Conservation (phyloP, 2,329 filamentous ascomycete genomes). For the Penicillium sp. region DNA sequence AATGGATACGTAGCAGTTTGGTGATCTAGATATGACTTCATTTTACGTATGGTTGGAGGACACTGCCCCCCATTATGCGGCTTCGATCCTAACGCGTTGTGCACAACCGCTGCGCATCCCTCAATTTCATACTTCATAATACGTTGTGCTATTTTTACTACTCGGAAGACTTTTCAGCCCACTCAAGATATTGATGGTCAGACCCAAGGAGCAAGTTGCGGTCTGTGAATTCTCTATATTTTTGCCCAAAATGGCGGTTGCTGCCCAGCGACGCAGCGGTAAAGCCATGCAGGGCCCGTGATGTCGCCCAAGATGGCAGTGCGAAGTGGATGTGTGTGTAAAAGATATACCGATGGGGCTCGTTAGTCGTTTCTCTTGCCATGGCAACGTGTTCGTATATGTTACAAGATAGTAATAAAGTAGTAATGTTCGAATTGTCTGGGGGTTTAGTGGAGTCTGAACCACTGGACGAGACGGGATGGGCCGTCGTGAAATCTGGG, state of each 20-base stretch:
- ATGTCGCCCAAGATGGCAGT: slow-evolving; percentile 29
- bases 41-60: neutral
- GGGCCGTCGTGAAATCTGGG: slow-evolving; percentile 17
- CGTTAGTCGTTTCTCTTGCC: slow-evolving; percentile 14
- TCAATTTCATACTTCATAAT: neutral
- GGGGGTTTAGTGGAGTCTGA: slow-evolving; percentile 24
- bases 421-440: slow-evolving; percentile 7
- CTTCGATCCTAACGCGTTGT: slow-evolving; percentile 6
- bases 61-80: slow-evolving; percentile 3
- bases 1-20: neutral
- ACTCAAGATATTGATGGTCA: neutral
- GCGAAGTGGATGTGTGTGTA: slow-evolving; percentile 19
- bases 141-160: slow-evolving; percentile 10
- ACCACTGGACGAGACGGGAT: slow-evolving; percentile 28
- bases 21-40: neutral
- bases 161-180: neutral
- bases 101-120: slow-evolving; percentile 1
- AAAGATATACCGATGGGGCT: slow-evolving; percentile 12
- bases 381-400: slow-evolving; percentile 22
- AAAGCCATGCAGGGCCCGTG: slow-evolving; percentile 31
- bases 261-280: slow-evolving; percentile 38
- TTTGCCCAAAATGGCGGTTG: slow-evolving; percentile 28
- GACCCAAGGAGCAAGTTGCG: slow-evolving; percentile 24
- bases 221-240: slow-evolving; percentile 25
- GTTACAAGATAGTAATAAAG: neutral